These are phyloP conservation scores for Trichocladium uniseriatum DNA, from an alignment of 495 filamentous ascomycete species.

Conservation along the genomic window DNA sequence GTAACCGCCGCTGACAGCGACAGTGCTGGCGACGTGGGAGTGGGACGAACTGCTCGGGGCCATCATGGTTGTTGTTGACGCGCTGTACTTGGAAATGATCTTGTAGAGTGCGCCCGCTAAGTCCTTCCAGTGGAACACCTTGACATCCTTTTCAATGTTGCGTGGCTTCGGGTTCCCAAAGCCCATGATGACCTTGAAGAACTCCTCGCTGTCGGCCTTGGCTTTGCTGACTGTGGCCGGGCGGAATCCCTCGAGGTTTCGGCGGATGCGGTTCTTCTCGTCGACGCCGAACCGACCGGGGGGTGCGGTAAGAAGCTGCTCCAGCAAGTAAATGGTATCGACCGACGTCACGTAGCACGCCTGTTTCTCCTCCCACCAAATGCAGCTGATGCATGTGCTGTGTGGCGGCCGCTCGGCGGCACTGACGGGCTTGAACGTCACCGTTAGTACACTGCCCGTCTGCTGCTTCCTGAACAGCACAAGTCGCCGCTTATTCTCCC, in stretches of 20 bases:
- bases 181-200: conserved; percentile 99
- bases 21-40: conserved; percentile 24
- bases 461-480: conserved; percentile 81
- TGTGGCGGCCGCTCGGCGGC: conserved; percentile 61
- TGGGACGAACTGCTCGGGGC: conserved; percentile 12
- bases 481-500: conserved; percentile 62
- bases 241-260: conserved; percentile 87
- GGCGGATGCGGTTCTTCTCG: conserved; percentile 94
- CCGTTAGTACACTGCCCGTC: conserved; percentile 60
- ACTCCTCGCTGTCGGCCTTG: conserved; percentile 83
- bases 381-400: conserved; percentile 82
- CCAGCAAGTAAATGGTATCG: conserved; percentile 87
- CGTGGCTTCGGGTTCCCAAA: conserved; percentile 89
- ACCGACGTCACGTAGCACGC: conserved; percentile 93
- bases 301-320: conserved; percentile 67
- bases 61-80: conserved; percentile 21
- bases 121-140: conserved; percentile 92
- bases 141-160: conserved; percentile 98
- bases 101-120: conserved; percentile 79
- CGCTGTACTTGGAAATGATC: conserved; percentile 89
- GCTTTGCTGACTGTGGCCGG: conserved; percentile 87
- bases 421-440: conserved; percentile 61
- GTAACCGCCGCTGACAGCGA: conserved; percentile 30
- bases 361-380: conserved; percentile 82
- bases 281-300: conserved; percentile 77